These are phyloP conservation scores for Colletotrichum nymphaeae DNA, from an alignment of 2,329 filamentous ascomycete species.

Conservation along the genomic window DNA sequence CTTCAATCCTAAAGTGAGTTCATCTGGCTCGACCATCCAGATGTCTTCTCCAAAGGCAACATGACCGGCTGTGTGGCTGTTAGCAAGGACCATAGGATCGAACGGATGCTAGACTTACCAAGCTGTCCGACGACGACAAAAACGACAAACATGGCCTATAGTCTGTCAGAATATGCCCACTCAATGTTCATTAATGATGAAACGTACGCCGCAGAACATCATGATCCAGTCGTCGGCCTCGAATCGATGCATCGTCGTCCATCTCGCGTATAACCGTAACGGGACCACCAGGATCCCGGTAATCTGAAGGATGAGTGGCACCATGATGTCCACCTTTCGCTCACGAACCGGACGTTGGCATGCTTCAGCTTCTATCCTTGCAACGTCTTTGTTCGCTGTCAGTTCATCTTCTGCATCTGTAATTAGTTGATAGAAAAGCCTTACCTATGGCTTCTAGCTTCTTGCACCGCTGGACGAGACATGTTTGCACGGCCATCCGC, in stretches of 20 bases:
- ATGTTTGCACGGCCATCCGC: slow-evolving; percentile 36
- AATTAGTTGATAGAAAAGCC: neutral
- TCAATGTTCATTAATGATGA: neutral
- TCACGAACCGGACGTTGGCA: slow-evolving; percentile 47
- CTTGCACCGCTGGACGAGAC: slow-evolving; percentile 41
- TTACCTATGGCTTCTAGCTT: slow-evolving; percentile 42
- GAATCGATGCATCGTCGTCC: slow-evolving; percentile 44
- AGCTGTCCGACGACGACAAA: slow-evolving; percentile 47
- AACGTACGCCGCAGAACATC: slow-evolving; percentile 46
- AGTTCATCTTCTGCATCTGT: slow-evolving; percentile 1
- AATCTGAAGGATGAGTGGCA: slow-evolving; percentile 49
- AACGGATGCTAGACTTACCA: slow-evolving; percentile 37
- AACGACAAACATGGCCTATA: slow-evolving; percentile 42
- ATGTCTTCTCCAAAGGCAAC: slow-evolving; percentile 50
- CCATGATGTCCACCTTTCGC: slow-evolving; percentile 45
- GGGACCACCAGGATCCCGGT: slow-evolving; percentile 48
- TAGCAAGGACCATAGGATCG: neutral
- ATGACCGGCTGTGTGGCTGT: slow-evolving; percentile 38
- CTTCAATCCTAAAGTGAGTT: slow-evolving; percentile 45
- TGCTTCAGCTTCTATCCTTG: slow-evolving; percentile 44
- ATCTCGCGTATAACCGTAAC: slow-evolving; percentile 51
- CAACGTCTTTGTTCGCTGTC: slow-evolving; percentile 42
- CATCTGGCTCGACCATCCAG: slow-evolving; percentile 46
- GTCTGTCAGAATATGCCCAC: neutral
- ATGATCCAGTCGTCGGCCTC: slow-evolving; percentile 54